Evolutionary conservation across 257 asterid species (phyloP), one percentile per base, ranked within the genome.

Genomic region (Nicotiana benthamiana): DNA sequence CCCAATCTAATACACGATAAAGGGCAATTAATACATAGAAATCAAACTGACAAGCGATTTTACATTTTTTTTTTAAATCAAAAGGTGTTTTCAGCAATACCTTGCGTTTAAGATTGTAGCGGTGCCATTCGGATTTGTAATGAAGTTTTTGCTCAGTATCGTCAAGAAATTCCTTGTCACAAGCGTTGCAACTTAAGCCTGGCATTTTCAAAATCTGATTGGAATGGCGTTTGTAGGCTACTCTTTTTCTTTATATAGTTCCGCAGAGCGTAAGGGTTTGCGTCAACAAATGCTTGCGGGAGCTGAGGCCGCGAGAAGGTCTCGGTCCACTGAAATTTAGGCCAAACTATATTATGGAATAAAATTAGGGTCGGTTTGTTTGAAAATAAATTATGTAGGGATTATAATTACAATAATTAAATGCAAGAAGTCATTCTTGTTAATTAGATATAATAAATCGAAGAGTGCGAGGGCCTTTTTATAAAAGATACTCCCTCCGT

Each of bases 21-120:
- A 18, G 12, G 20, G 48, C 70, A 4, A 36, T 11, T 67, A 11
- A 48, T 64, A 52, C 53, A 48, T 18, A 16, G 5, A 27, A 64
- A 11, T 59, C 36, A 81, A 40, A 40, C 8, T 13, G 34, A 57
- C n/a, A 56, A 12, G 5, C 53, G 22, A 70, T 59, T 18, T 16
- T 46, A 77, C 48, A 40, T 9, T 1, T 36, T 18, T 12, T 24
- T 9, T 5, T 0, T 0, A 27, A 17, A 40, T 9, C 48, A 40
- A 9, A 5, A 27, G 20, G n/a, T 20, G 61, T 32, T 26, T 46
- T 13, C 62, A 7, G 1, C 9, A 66, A 78, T 7, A 93, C 99
- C 99, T 93, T 93, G 88, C 99, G 97, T 86, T 95, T 95, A 85
- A 95, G 99, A 65, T 95, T 95, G 92, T 92, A 95, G 11, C 99